Percentiles rank a stretch among this genome's conserved stretches.
Conservation (phyloP, 306 rosid genomes). For the Neltuma alba region DNA sequence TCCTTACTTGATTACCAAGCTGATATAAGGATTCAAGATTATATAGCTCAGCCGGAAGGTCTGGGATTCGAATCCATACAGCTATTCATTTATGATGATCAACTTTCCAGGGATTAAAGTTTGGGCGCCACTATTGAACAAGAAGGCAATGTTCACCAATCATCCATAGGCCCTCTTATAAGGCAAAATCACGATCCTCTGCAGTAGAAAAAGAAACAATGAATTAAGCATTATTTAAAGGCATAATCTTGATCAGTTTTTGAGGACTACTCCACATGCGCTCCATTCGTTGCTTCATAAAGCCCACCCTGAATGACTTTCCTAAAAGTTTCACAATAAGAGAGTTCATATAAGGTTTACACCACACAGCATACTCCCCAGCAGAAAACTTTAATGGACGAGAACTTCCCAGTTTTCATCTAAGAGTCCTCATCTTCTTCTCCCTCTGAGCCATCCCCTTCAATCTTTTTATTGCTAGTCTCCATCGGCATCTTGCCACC, state of each 20-base stretch:
- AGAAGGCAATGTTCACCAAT: neutral
- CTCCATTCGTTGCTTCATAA: neutral
- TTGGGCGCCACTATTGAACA: neutral
- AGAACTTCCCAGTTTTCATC: neutral
- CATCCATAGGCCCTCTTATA: neutral
- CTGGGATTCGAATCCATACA: neutral
- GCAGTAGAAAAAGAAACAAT: neutral
- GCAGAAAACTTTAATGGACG: rapidly evolving
- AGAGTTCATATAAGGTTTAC: neutral
- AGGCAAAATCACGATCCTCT: neutral
- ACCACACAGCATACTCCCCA: neutral
- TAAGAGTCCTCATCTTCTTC: neutral
- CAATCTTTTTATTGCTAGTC: too few relatives aligned
- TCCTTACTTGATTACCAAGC: neutral
- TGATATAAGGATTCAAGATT: neutral
- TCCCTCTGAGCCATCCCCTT: neutral
- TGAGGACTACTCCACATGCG: neutral
- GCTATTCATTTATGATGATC: neutral
- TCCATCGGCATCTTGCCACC: too few relatives aligned
- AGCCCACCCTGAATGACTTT: neutral
- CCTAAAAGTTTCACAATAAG: neutral
- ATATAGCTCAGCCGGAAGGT: neutral
- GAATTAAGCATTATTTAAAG: neutral
- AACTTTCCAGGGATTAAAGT: neutral
- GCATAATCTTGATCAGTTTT: neutral